Conservation (phyloP, 192 early-diverging fungal species). For the Backusella australiensis region DNA sequence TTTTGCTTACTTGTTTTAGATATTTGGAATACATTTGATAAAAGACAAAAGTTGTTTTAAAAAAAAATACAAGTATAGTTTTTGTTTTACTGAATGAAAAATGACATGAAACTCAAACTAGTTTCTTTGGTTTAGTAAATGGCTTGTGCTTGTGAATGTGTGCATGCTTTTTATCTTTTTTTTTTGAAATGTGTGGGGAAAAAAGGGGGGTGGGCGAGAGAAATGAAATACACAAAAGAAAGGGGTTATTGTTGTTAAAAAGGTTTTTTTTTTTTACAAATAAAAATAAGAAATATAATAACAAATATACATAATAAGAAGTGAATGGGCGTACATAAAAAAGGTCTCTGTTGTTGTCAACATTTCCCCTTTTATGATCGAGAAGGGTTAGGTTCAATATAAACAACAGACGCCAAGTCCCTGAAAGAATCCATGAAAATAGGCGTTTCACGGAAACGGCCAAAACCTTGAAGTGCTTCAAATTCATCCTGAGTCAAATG, state of each 20-base stretch:
- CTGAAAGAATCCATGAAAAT: conserved; percentile 9
- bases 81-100: neutral
- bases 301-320: neutral
- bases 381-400: conserved; percentile 11
- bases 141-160: neutral
- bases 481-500: conserved; percentile 35
- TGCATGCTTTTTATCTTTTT: neutral
- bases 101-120: neutral
- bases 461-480: conserved; percentile 34
- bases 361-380: neutral
- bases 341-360: neutral
- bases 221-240: neutral
- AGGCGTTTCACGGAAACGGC: conserved; percentile 27
- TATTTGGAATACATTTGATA: neutral
- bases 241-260: neutral
- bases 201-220: neutral
- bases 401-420: conserved; percentile 6
- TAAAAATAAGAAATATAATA: neutral
- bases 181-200: neutral
- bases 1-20: neutral
- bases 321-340: neutral
- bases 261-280: neutral
- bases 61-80: neutral
- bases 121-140: neutral
- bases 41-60: neutral